A percentile compares a stretch with the other conserved stretches of the same genome.
Evolutionary conservation across 2,329 filamentous ascomycete genomes (phyloP).

Genomic region (Trichoderma simmonsii): DNA sequence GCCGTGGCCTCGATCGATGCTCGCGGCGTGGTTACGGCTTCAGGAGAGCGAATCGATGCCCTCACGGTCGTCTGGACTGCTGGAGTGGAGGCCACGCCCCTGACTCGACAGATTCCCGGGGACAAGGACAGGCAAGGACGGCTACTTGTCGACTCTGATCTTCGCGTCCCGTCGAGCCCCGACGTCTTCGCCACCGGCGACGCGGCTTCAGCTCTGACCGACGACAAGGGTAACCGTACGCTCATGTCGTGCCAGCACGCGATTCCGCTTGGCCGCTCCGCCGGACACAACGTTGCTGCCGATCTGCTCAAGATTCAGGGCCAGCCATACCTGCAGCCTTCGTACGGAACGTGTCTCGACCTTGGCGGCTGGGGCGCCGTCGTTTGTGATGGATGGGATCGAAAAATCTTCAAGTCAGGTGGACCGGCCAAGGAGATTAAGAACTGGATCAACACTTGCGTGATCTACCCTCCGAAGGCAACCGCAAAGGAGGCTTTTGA

Average conservation of each 20-base stretch:
- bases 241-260: slow-evolving; percentile 41
- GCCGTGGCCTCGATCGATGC: slow-evolving; percentile 28
- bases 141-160: slow-evolving; percentile 29
- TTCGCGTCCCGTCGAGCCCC: slow-evolving; percentile 25
- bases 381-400: slow-evolving; percentile 31
- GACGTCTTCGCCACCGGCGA: slow-evolving; percentile 36
- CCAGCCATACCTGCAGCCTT: slow-evolving; percentile 29
- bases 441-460: slow-evolving; percentile 29
- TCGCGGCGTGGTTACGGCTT: slow-evolving; percentile 25
- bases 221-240: slow-evolving; percentile 28
- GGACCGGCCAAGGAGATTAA: slow-evolving; percentile 34
- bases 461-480: slow-evolving; percentile 34
- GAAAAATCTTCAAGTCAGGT: slow-evolving; percentile 27
- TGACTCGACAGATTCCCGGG: slow-evolving; percentile 32
- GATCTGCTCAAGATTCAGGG: slow-evolving; percentile 29
- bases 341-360: slow-evolving; percentile 34
- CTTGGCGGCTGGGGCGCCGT: slow-evolving; percentile 32
- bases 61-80: slow-evolving; percentile 37
- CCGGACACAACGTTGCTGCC: slow-evolving; percentile 33
- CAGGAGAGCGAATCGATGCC: slow-evolving; percentile 33
- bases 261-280: slow-evolving; percentile 31
- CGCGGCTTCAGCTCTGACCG: slow-evolving; percentile 27
- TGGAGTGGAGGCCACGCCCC: slow-evolving; percentile 30
- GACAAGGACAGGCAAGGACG: slow-evolving; percentile 29
- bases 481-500: slow-evolving; percentile 3